Evolutionary conservation across 2,329 filamentous ascomycete species (phyloP), one percentile per base, ranked within the genome.

Genomic region (Pyricularia grisea): DNA sequence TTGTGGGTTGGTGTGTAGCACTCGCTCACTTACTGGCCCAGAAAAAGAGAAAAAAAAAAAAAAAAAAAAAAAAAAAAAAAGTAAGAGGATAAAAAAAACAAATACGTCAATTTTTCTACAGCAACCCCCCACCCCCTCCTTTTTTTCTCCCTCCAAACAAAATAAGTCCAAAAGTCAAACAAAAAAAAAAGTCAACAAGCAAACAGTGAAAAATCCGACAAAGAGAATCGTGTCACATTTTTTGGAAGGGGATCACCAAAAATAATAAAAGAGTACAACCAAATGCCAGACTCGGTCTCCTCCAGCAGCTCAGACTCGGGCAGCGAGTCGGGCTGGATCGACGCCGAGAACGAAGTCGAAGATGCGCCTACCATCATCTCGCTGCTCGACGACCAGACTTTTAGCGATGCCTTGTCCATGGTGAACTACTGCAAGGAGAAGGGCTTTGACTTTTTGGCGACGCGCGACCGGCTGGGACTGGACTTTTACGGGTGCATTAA

Each of bases 401-500:
- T 92, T 75, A 79, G 86, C 9, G 86, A 89, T 74, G 84, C 88
- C 50, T 77, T 79, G 31, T 82, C 84, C 25, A 92, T 94, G 90
- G 81, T 94, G 65, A 80, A 83, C 50, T 83, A 92, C 76, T 91
- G 88, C 84, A 90, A 86, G 74, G 83, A 88, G 67, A 87, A 86
- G 73, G 78, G 79, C 31, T 91, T 94, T 74, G 90, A 93, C 77
- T 86, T 94, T 70, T 76, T 88, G 68, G 84, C 82, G 68, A 80
- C 87, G 42, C 82, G 88, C 69, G 85, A 87, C 70, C 80, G 79
- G 27, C 77, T 87, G 75, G 83, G 81, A 27, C 82, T 93, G 64
- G 91, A 94, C 74, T 93, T 93, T 73, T 84, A 92, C 70, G 90
- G 88, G 31, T 87, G 84, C 70, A 87, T 94, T 74, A 93, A 89